Evolutionary conservation across 257 asterid genomes (phyloP), one percentile per base, ranked within the genome.

Genomic region (Solanum phureja): DNA sequence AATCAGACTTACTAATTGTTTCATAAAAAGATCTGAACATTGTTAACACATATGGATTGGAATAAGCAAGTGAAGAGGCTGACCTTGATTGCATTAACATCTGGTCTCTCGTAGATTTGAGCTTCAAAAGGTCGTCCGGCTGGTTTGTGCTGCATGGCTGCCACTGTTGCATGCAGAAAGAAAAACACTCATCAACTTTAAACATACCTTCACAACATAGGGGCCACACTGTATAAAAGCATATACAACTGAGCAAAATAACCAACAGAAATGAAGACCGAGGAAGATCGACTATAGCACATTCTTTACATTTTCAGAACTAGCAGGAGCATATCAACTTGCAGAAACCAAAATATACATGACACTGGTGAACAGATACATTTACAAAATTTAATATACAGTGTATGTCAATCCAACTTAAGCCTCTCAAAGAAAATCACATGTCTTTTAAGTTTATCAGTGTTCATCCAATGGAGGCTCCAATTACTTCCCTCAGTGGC

Each of bases 81-180:
- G 86, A 95, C 98, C 98, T 94, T 95, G 92, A 91, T 77, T 87
- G 91, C 86, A 79, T 91, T 93, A 87, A 91, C 89, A 84, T 94
- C 97, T 86, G 88, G 88, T 76, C 90, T 92, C 93, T 94, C 96
- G 82, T 91, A 90, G 83, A 92, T 87, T 88, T 90, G 92, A 89
- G 94, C 84, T 75, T 94, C 97, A 88, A 86, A 92, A 83, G 94
- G 89, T 88, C 89, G 89, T 84, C 91, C 92, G 75, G 87, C 90
- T 81, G 92, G 91, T 84, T 90, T 92, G 87, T 89, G 93, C 86
- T 92, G 95, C 87, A 88, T 92, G 35, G 93, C 86, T 83, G 94
- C n/a, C 91, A 92, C 94, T 92, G 94, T 90, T 86, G 79, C 86
- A 91, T 84, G 89, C 64, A 84, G 88, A 89, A 88, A 40, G 10